Evolutionary conservation across 2,329 filamentous ascomycete genomes (phyloP).

Genomic region (Cercospora zeae-maydis): DNA sequence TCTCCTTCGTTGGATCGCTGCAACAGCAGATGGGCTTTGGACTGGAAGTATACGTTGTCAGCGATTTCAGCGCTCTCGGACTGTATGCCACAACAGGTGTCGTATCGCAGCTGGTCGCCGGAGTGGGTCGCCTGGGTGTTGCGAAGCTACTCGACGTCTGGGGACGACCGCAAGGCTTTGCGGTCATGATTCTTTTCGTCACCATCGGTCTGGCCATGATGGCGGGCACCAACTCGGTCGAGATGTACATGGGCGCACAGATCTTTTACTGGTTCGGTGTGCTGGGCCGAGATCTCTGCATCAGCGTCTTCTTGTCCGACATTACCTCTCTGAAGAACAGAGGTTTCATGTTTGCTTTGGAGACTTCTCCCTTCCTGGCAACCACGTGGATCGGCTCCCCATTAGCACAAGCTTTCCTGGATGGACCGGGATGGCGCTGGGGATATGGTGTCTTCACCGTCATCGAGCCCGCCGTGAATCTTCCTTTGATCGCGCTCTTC

Average conservation of each 20-base stretch:
- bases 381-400: constrained; percentile 39
- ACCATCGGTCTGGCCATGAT: constrained; percentile 60
- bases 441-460: constrained; percentile 9
- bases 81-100: constrained; percentile 47
- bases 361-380: constrained; percentile 61
- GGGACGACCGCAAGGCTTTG: constrained; percentile 62
- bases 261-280: constrained; percentile 10
- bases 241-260: constrained; percentile 27
- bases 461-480: constrained; percentile 43
- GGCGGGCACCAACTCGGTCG: constrained; percentile 58
- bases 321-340: constrained; percentile 64
- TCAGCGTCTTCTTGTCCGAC: constrained; percentile 65
- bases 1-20: constrained; percentile 8
- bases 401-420: neutral
- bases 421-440: constrained; percentile 5
- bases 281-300: constrained; percentile 57
- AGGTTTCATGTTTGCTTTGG: constrained; percentile 60
- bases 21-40: constrained; percentile 7
- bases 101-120: neutral
- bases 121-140: constrained; percentile 46
- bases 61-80: constrained; percentile 40
- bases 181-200: constrained; percentile 52
- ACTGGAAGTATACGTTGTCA: constrained; percentile 40
- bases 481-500: neutral
- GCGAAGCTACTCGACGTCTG: constrained; percentile 66